Conservation (phyloP, 495 filamentous ascomycete genomes). For the Filosporella fistucella region DNA sequence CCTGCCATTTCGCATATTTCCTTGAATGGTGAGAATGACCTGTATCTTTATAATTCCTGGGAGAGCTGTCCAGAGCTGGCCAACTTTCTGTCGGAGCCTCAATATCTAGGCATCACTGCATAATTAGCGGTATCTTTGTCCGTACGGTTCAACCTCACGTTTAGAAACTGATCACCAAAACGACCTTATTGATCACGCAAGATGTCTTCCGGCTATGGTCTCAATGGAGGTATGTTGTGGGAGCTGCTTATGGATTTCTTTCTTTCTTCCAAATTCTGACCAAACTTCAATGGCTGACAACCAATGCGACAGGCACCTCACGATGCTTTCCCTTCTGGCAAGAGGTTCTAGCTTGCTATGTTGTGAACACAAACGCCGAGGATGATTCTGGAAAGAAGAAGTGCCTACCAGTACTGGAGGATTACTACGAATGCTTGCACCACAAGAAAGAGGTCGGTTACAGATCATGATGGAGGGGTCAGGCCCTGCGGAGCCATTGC, state of each 20-base stretch:
- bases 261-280: neutral
- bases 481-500: conserved; percentile 1
- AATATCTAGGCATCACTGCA: conserved; percentile 8
- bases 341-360: conserved; percentile 85
- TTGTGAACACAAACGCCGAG: conserved; percentile 70
- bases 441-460: conserved; percentile 89
- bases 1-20: conserved; percentile 15
- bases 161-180: conserved; percentile 10
- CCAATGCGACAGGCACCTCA: conserved; percentile 56
- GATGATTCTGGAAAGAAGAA: conserved; percentile 79
- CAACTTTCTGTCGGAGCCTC: conserved; percentile 9
- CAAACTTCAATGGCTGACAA: conserved; percentile 16
- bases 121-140: neutral
- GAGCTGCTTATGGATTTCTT: neutral
- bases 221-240: conserved; percentile 64
- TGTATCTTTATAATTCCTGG: too few relatives aligned
- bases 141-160: conserved; percentile 14
- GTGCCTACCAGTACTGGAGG: conserved; percentile 83
- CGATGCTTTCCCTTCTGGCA: conserved; percentile 99
- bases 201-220: conserved; percentile 82
- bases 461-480: neutral
- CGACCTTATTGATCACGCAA: conserved; percentile 28
- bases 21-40: too few relatives aligned
- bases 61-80: conserved; percentile 1
- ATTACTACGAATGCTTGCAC: conserved; percentile 98